These are phyloP conservation scores for Erodium maritimum DNA, from an alignment of 345 rosid genomes.

Conservation along the genomic window DNA sequence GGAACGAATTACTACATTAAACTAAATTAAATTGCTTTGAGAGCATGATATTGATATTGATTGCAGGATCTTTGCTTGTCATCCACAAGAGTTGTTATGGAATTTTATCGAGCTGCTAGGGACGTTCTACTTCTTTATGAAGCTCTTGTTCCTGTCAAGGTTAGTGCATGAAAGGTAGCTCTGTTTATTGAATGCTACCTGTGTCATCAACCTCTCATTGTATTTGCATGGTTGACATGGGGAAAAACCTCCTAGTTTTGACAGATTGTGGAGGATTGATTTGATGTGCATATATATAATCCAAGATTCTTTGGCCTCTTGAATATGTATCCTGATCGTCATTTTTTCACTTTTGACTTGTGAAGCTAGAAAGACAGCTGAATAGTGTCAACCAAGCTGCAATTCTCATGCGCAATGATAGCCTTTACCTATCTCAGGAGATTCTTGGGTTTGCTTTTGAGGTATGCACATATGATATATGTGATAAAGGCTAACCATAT, in stretches of 20 bases:
- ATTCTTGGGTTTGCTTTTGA: conserved; percentile 84
- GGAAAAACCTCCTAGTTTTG: neutral
- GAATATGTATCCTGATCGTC: conserved; percentile 4
- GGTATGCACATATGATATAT: conserved; percentile 32
- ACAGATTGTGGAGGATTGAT: neutral
- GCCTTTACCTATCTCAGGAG: conserved; percentile 76
- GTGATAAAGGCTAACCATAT: neutral
- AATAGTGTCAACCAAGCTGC: conserved; percentile 83
- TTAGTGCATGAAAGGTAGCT: conserved; percentile 29
- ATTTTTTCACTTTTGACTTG: conserved; percentile 25
- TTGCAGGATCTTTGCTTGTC: conserved; percentile 79
- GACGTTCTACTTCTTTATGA: conserved; percentile 82
- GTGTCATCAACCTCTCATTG: too few relatives aligned
- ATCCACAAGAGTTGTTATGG: conserved; percentile 75
- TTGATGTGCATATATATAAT: neutral
- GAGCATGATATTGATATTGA: conserved; percentile 11
- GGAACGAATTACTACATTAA: neutral
- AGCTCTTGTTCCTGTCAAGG: conserved; percentile 90
- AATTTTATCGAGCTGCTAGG: conserved; percentile 73
- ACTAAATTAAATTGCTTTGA: neutral
- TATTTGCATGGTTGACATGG: neutral
- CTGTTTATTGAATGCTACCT: neutral
- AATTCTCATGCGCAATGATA: conserved; percentile 86
- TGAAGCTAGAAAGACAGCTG: conserved; percentile 95
- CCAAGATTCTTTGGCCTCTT: neutral